Percentiles rank a stretch among this genome's conserved stretches.
Evolutionary conservation across 2,329 filamentous ascomycete species (phyloP).

Genomic region (Arthrobotrys conoides): DNA sequence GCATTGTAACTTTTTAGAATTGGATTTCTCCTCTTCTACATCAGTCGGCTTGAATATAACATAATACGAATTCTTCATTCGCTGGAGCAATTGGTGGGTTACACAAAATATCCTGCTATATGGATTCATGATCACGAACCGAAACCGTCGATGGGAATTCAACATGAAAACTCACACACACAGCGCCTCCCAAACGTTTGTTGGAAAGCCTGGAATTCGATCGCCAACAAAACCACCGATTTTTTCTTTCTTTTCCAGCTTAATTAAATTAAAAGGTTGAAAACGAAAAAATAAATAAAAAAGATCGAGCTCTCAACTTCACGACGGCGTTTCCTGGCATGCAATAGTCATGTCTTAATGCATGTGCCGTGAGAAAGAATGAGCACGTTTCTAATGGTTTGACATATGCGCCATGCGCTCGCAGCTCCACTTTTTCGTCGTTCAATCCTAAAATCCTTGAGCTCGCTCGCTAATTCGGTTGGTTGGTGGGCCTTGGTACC

Average conservation of each 20-base stretch:
- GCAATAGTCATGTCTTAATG: constrained; percentile 22
- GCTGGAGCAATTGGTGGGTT: constrained; percentile 16
- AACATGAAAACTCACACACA: neutral
- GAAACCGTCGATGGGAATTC: neutral
- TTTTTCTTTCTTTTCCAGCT: too few relatives aligned
- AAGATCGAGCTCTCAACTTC: neutral
- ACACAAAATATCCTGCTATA: constrained; percentile 11
- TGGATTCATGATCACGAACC: too few relatives aligned
- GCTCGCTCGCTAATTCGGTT: constrained; percentile 24
- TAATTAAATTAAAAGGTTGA: too few relatives aligned
- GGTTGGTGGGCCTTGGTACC: constrained; percentile 23
- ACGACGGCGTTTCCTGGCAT: neutral
- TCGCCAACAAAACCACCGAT: neutral
- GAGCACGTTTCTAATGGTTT: constrained; percentile 54
- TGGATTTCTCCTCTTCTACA: constrained; percentile 1
- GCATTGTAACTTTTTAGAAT: neutral
- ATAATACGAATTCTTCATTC: constrained; percentile 9
- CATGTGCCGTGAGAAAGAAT: constrained; percentile 48
- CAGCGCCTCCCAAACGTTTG: too few relatives aligned
- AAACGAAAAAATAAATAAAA: neutral
- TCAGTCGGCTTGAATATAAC: neutral
- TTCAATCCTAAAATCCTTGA: constrained; percentile 27
- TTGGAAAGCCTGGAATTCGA: neutral
- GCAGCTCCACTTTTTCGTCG: constrained; percentile 10
- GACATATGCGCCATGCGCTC: constrained; percentile 34